Percentiles rank a stretch among this genome's conserved stretches.
These are phyloP conservation scores for Rosa multiflora DNA, from an alignment of 306 rosid species.

Conservation along the genomic window DNA sequence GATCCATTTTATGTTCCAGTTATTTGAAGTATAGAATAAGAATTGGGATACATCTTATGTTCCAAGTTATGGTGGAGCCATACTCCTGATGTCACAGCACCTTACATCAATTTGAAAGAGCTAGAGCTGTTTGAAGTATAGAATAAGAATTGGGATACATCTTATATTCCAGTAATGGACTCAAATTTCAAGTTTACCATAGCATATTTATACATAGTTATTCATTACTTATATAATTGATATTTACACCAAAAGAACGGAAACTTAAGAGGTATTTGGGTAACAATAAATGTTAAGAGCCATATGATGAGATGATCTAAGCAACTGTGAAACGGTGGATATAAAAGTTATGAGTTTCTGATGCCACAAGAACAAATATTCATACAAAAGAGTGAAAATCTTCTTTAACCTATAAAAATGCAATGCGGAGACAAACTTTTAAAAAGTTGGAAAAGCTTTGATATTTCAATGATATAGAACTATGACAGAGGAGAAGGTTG, in stretches of 20 bases:
- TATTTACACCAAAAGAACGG: background rate
- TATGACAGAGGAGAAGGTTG: no score
- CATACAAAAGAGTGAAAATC: no score
- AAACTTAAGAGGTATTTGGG: no score
- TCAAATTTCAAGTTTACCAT: background rate
- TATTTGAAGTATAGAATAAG: background rate
- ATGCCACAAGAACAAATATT: no score
- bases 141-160: background rate
- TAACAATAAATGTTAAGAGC: no score
- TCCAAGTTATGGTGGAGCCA: slow-evolving; percentile 36
- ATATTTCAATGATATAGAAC: no score
- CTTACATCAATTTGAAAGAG: slow-evolving; percentile 29
- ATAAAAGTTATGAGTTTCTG: no score
- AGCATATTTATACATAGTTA: background rate
- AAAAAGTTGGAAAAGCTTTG: no score
- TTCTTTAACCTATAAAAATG: no score
- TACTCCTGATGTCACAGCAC: slow-evolving; percentile 22
- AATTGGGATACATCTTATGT: background rate
- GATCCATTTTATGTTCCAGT: background rate
- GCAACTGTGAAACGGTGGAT: no score
- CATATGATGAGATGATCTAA: no score
- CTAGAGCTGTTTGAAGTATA: slow-evolving; percentile 29
- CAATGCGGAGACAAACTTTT: no score
- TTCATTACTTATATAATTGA: background rate
- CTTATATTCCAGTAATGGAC: background rate